Base-by-base conservation (phyloP, 1,284 basidiomycete species). In the Boletus hoseneyae region DNA sequence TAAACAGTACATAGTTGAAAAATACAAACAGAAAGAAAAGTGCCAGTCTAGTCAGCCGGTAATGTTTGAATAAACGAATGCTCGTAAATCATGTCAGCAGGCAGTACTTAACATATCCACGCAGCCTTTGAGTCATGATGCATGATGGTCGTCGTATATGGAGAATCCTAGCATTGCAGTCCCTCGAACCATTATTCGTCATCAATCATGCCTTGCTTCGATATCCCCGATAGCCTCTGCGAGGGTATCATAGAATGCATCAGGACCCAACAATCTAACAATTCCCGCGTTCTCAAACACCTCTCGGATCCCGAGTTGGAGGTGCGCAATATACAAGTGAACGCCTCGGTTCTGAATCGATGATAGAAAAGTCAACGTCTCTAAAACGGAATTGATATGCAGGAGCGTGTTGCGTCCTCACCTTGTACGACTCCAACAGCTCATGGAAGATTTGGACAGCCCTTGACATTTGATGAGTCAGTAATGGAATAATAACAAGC, bases 361-460 rank as follows among this genome's bases (percentile, higher is more conserved):
- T 21, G 7, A 6, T 8, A 21, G 13, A 27, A 8, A 3, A 12
- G 42, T 48, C 11, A 47, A 13, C n/a, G 18, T 43, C 43, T 16
- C 29, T 11, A 15, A 41, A 39, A 42, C 23, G 21, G 34, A 35
- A 36, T 34, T n/a, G 47, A 25, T 7, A 34, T n/a, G 16, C 18
- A 13, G 16, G 3, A 3, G 4, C 1, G 4, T n/a, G 6, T 36
- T 42, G 33, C 32, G 30, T 37, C 42, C 70, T 46, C 54, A 83
- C 87, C 70, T 79, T 74, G 65, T 93, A 96, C 12, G 87, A 84
- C 56, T 85, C 79, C 36, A 87, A 72, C 3, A 95, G 70, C 65
- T 97, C 94, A 53, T 78, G 75, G 59, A 97, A 80, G 54, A 95
- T 92, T 67, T 93, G 90, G 4, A 86, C 79, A 11, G 93, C 93